These are phyloP conservation scores for Diaporthe sp. DNA, from an alignment of 2,329 filamentous ascomycete species.

Conservation along the genomic window DNA sequence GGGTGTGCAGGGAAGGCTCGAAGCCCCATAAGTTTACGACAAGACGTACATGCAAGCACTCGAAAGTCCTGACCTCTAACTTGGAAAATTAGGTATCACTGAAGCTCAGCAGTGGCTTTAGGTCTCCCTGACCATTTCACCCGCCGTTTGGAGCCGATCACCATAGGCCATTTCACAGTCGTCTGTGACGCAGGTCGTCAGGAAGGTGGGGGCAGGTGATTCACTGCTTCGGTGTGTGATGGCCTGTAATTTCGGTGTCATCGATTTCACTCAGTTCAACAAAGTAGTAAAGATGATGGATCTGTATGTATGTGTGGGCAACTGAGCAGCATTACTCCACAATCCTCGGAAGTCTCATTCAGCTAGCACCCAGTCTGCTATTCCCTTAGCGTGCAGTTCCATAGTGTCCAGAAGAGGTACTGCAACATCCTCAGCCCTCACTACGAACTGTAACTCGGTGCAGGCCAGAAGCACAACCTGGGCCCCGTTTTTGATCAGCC, in stretches of 20 bases:
- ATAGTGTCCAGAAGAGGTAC: slow-evolving; percentile 42
- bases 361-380: slow-evolving; percentile 39
- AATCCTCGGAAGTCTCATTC: neutral
- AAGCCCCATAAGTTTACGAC: neutral
- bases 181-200: neutral
- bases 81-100: neutral
- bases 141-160: neutral
- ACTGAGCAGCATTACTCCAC: neutral
- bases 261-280: neutral
- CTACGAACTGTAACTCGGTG: slow-evolving; percentile 42
- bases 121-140: neutral
- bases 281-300: neutral
- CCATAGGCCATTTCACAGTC: too few relatives aligned
- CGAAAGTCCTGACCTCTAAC: neutral
- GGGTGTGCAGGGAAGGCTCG: neutral
- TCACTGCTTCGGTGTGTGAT: neutral
- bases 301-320: neutral
- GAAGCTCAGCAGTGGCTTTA: neutral
- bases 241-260: neutral
- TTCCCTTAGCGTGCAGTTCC: slow-evolving; percentile 42
- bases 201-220: neutral
- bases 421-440: slow-evolving; percentile 38
- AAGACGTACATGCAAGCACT: neutral
- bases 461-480: slow-evolving; percentile 42
- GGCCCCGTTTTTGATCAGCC: slow-evolving; percentile 39